Conservation (phyloP, 805 yeast species). For the Teunomyces cretensis region DNA sequence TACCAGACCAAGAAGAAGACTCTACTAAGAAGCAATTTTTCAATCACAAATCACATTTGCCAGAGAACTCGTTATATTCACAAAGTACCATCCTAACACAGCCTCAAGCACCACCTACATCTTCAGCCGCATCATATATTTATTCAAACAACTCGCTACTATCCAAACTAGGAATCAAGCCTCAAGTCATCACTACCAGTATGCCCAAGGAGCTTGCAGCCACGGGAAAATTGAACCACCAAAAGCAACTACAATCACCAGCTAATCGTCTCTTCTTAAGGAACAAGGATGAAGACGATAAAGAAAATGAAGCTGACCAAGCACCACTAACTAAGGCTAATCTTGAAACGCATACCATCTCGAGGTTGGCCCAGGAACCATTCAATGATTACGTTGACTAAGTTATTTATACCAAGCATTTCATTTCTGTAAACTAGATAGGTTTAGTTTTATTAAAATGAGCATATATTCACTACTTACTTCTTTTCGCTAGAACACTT, state of each 20-base stretch:
- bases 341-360: conserved; percentile 24
- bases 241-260: conserved; percentile 1
- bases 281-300: conserved; percentile 14
- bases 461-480: neutral
- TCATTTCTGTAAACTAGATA: neutral
- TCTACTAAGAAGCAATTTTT: conserved; percentile 17
- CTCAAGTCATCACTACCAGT: conserved; percentile 39
- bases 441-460: neutral
- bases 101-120: conserved; percentile 16
- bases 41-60: conserved; percentile 27
- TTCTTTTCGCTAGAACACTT: conserved; percentile 24
- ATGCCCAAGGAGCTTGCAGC: conserved; percentile 16
- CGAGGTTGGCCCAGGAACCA: conserved; percentile 9
- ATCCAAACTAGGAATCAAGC: conserved; percentile 39
- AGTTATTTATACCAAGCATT: neutral
- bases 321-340: conserved; percentile 31
- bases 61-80: conserved; percentile 33
- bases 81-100: conserved; percentile 29
- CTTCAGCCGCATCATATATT: conserved; percentile 31
- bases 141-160: conserved; percentile 35
- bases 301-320: conserved; percentile 16
- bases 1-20: conserved; percentile 1
- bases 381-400: conserved; percentile 11
- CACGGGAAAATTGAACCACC: conserved; percentile 7
- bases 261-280: conserved; percentile 4